Conservation (phyloP, 768 basidiomycete genomes). For the Lyophyllum atratum region DNA sequence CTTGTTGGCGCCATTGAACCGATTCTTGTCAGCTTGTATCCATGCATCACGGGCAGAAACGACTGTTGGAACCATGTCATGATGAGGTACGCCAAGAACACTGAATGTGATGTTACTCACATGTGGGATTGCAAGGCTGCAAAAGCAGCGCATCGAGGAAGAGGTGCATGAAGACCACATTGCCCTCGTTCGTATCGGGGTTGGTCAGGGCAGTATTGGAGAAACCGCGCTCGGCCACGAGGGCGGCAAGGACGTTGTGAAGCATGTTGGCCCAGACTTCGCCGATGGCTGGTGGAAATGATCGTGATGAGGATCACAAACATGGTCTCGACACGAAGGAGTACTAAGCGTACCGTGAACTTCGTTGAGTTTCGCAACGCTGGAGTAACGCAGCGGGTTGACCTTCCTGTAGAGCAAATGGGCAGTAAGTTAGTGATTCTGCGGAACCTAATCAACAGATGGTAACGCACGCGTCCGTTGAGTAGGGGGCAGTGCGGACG, state of each 20-base stretch:
- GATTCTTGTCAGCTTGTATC: conserved; percentile 50
- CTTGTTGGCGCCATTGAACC: conserved; percentile 41
- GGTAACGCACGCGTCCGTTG: conserved; percentile 38
- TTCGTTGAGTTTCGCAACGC: conserved; percentile 33
- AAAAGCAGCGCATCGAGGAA: conserved; percentile 50
- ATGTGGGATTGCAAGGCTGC: conserved; percentile 49
- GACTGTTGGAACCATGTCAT: conserved; percentile 25
- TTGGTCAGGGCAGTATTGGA: conserved; percentile 37
- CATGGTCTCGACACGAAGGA: conserved; percentile 18
- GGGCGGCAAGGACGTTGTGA: conserved; percentile 39
- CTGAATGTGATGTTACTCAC: conserved; percentile 24
- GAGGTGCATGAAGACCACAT: conserved; percentile 48
- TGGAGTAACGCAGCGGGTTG: conserved; percentile 46
- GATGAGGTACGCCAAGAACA: neutral
- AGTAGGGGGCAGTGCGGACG: conserved; percentile 90
- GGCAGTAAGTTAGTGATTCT: no score
- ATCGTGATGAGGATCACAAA: neutral
- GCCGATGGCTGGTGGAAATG: conserved; percentile 61
- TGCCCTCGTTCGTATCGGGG: conserved; percentile 39
- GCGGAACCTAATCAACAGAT: neutral
- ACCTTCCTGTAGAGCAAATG: conserved; percentile 19
- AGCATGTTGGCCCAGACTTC: conserved; percentile 96
- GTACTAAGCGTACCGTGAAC: conserved; percentile 70
- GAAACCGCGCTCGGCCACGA: conserved; percentile 35
- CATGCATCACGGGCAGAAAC: conserved; percentile 45